Conservation (phyloP, 129 eudicot species). For the Artemisia annua region DNA sequence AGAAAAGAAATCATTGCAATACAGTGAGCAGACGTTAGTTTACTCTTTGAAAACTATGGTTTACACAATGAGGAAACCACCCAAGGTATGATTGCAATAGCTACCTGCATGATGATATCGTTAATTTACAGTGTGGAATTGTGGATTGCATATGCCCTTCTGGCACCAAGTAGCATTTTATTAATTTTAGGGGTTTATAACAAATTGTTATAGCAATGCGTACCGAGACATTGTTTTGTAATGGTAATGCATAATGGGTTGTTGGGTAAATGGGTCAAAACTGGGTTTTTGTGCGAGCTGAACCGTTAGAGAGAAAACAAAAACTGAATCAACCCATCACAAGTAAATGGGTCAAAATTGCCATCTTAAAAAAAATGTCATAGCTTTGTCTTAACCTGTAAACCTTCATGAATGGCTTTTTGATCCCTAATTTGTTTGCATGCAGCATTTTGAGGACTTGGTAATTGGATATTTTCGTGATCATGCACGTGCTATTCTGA, state of each 20-base stretch:
- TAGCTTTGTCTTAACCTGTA: not conserved
- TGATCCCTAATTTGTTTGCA: slow-evolving; percentile 18
- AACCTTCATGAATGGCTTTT: not conserved
- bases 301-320: not conserved
- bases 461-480: slow-evolving; percentile 68
- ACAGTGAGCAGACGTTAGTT: slow-evolving; percentile 52
- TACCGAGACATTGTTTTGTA: not conserved
- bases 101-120: not conserved
- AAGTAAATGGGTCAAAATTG: not conserved
- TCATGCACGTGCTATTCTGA: not conserved
- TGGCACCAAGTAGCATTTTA: not conserved
- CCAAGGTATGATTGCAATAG: slow-evolving; percentile 54
- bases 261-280: not conserved
- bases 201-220: not conserved
- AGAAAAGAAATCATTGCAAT: slow-evolving; percentile 41
- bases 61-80: slow-evolving; percentile 57
- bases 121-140: not conserved
- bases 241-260: not conserved
- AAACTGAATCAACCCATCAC: not conserved
- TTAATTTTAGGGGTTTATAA: not conserved
- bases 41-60: slow-evolving; percentile 66
- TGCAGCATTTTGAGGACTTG: slow-evolving; percentile 81
- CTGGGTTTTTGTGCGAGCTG: not conserved
- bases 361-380: not conserved
- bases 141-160: not conserved